Evolutionary conservation across 768 basidiomycete species (phyloP), one percentile per base, ranked within the genome.

Genomic region (Lactarius evosmus): DNA sequence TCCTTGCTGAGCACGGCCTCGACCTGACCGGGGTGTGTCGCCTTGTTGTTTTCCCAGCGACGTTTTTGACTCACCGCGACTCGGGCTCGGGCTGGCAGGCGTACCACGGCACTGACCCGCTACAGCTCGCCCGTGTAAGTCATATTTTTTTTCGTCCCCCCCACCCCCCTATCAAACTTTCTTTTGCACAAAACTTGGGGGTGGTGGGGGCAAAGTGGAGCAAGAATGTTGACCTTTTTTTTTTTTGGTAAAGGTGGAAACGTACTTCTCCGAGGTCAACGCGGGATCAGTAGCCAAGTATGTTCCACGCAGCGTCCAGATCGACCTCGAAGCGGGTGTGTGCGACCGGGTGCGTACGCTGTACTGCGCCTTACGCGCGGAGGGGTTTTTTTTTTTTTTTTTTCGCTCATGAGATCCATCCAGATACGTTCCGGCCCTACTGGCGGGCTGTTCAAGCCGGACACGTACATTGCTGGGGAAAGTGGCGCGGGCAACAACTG

Each of bases 271-370:
- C 12, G 89, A 92, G 73, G 79, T 93, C 12, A 80, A 84, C 1
- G 27, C 58, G 44, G 73, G 75, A 7, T 78, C 76, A 22, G 73
- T 74, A 14, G 77, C 82, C 61, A 93, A 92, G 76, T 95, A 91
- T 68, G 91, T 98, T 7, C 95, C 95, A 12, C 83, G 95, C 38
- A 91, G 90, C 64, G 83, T 97, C 4, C 93, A 94, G 73, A 77
- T 97, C 67, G 95, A 98, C 79, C 79, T 98, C 49, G 95, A 98
- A 74, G 78, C 86, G 8, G 91, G 91, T 11, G 95, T 97, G 11
- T 86, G 88, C 72, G 85, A 95, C 68, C 83, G 80, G 58, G 89
- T 91, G 65, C 58, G 86, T 76, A 19, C 16, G 36, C 14, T n/a
- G 34, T 50, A 17, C n/a, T 25, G 38, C 11, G 17, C 29, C 27